Base-by-base conservation (phyloP, 371 early-diverging fungal genomes). In the Mucor mucedo region DNA sequence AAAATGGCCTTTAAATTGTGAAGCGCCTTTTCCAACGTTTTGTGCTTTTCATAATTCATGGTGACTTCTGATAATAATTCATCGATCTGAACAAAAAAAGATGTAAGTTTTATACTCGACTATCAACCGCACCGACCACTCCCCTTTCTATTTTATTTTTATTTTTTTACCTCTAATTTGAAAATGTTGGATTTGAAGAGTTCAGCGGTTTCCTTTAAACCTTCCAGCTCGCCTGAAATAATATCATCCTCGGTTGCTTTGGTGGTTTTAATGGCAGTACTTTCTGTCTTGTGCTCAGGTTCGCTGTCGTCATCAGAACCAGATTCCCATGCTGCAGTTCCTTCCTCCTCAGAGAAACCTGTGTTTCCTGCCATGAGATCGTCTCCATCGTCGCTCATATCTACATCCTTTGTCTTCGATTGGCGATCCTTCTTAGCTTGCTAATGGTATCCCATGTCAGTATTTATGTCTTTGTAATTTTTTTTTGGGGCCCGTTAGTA, bases 161-260 rank as follows among this genome's bases (percentile, higher is more conserved):
- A 5, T 2, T 10, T 42, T 42, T 1, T 5, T 70, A 82, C 83
- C 86, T 96, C 94, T 52, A 96, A 77, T 72, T 91, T 93, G 80
- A 96, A 95, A 50, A 97, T 84, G 73, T 96, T 96, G 29, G 94
- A 92, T 61, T 94, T 93, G 80, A 89, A 94, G 49, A 95, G 76
- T 55, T 93, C 90, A 3, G 89, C 82, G 0, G 93, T 90, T 53
- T 95, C 91, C 71, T 88, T 90, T 54, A 95, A 73, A 41, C 86
- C 88, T 68, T 91, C 91, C 33, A 96, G 84, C 77, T 97, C 98
- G n/a, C 92, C 92, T 53, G 90, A 87, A 5, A 92, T 91, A 29
- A 82, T 71, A 30, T 68, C 71, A 21, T 69, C 75, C 16, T 75
- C 64, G 14, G 79, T 76, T n/a, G 64, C 45, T 27, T 71, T 62